Evolutionary conservation across 345 rosid genomes (phyloP).

Genomic region (Brassica carinata): DNA sequence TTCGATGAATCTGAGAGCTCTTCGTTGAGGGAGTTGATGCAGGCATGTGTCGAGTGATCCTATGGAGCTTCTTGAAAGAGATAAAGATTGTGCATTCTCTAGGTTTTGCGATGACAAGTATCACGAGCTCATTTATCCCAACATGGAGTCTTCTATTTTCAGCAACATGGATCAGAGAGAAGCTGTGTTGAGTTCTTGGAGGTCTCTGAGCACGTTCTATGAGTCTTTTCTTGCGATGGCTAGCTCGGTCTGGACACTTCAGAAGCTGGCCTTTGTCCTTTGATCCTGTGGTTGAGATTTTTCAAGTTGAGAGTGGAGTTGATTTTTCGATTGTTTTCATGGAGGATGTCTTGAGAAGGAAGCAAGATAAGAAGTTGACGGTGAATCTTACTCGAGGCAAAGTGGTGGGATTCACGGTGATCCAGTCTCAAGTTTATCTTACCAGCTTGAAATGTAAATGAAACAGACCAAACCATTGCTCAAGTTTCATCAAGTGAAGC

Average conservation of each 20-base stretch:
- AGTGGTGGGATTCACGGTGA: slow-evolving; percentile 84
- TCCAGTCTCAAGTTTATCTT: slow-evolving; percentile 82
- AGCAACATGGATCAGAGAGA: slow-evolving; percentile 66
- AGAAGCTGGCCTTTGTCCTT: slow-evolving; percentile 75
- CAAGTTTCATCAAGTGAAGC: not conserved
- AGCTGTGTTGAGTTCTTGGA: slow-evolving; percentile 82
- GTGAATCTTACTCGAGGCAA: slow-evolving; percentile 49
- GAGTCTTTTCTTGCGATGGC: slow-evolving; percentile 85
- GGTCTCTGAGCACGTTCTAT: slow-evolving; percentile 66
- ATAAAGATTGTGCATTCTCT: slow-evolving; percentile 65
- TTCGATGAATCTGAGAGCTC: slow-evolving; percentile 53
- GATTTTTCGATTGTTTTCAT: slow-evolving; percentile 81
- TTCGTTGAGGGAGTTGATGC: slow-evolving; percentile 60
- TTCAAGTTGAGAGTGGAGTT: slow-evolving; percentile 79
- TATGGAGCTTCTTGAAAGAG: slow-evolving; percentile 72
- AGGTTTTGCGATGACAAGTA: slow-evolving; percentile 89
- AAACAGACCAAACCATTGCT: not conserved
- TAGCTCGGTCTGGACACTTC: slow-evolving; percentile 80
- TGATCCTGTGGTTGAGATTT: slow-evolving; percentile 82
- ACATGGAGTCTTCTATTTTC: slow-evolving; percentile 85
- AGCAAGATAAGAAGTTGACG: slow-evolving; percentile 13
- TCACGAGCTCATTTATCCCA: slow-evolving; percentile 77
- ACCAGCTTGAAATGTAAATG: slow-evolving; percentile 51
- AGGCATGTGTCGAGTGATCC: slow-evolving; percentile 77
- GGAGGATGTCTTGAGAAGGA: slow-evolving; percentile 67